These are phyloP conservation scores for Coniophora puteana DNA, from an alignment of 1,284 basidiomycete genomes.

Conservation along the genomic window DNA sequence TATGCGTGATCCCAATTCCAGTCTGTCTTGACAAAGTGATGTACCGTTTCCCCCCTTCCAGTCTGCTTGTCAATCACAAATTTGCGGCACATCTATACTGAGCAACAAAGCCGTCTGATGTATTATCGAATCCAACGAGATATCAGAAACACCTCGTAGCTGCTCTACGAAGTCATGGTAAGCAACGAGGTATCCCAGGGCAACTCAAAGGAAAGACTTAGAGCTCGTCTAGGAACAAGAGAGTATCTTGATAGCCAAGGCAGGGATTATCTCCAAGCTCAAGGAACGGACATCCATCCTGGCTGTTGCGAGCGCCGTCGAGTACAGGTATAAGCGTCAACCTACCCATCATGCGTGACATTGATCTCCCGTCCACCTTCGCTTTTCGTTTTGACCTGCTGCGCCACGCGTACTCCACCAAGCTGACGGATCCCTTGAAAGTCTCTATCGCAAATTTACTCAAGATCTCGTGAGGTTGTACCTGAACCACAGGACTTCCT, in stretches of 20 bases:
- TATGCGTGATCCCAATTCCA: constrained; percentile 96
- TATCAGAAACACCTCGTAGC: constrained; percentile 96
- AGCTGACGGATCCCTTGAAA: constrained; percentile 92
- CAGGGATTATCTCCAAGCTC: constrained; percentile 97
- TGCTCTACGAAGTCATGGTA: constrained; percentile 99
- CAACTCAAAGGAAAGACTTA: neutral
- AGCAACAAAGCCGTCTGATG: constrained; percentile 99
- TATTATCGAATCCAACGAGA: constrained; percentile 99
- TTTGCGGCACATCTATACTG: constrained; percentile 92
- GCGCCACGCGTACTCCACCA: no score
- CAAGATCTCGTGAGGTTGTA: constrained; percentile 94
- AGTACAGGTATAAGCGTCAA: constrained; percentile 93
- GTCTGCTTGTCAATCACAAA: constrained; percentile 5
- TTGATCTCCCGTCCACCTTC: constrained; percentile 94
- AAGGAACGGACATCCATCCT: constrained; percentile 97
- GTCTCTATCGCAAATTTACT: constrained; percentile 84
- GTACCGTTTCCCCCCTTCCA: neutral
- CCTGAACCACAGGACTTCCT: constrained; percentile 70
- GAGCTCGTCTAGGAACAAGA: constrained; percentile 82
- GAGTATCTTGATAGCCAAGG: constrained; percentile 99
- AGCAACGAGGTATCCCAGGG: constrained; percentile 23
- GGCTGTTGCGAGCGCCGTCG: constrained; percentile 96
- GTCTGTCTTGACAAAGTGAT: constrained; percentile 89
- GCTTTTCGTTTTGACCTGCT: constrained; percentile 99
- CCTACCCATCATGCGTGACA: constrained; percentile 82